A percentile compares a stretch with the other conserved stretches of the same genome.
These are phyloP conservation scores for Zelopaecilomyces penicillatus DNA, from an alignment of 2,329 filamentous ascomycete species.

Conservation along the genomic window DNA sequence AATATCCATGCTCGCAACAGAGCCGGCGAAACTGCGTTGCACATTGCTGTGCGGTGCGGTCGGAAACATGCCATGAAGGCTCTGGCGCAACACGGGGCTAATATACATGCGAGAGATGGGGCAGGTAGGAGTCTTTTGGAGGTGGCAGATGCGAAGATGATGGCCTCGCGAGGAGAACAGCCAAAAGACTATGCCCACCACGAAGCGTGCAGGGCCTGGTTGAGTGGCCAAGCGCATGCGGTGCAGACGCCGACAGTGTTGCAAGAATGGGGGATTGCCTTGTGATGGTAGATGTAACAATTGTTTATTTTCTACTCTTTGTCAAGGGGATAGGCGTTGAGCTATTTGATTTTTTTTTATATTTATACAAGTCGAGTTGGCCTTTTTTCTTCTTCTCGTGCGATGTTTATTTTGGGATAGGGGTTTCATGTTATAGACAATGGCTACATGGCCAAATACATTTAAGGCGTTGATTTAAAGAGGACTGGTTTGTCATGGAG, in stretches of 20 bases:
- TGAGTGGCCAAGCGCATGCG: constrained; percentile 30
- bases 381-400: too few species aligned
- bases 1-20: constrained; percentile 43
- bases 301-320: too few species aligned
- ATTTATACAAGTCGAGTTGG: too few species aligned
- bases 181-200: constrained; percentile 31
- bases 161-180: constrained; percentile 19
- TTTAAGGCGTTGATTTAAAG: too few species aligned
- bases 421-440: too few species aligned
- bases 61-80: constrained; percentile 43
- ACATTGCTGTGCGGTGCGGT: constrained; percentile 44
- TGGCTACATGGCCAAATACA: too few species aligned
- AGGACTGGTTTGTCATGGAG: too few species aligned
- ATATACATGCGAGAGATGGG: constrained; percentile 37
- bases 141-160: constrained; percentile 34
- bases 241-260: constrained; percentile 30
- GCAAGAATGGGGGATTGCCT: constrained; percentile 32
- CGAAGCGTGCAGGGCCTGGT: constrained; percentile 37
- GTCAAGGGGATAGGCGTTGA: too few species aligned
- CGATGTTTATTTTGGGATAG: too few species aligned
- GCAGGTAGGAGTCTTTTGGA: constrained; percentile 37
- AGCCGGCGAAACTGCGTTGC: constrained; percentile 45
- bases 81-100: constrained; percentile 38
- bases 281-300: too few species aligned
- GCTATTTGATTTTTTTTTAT: too few species aligned